Conservation (phyloP, 1,284 basidiomycete genomes). For the Neolentinus lepideus region DNA sequence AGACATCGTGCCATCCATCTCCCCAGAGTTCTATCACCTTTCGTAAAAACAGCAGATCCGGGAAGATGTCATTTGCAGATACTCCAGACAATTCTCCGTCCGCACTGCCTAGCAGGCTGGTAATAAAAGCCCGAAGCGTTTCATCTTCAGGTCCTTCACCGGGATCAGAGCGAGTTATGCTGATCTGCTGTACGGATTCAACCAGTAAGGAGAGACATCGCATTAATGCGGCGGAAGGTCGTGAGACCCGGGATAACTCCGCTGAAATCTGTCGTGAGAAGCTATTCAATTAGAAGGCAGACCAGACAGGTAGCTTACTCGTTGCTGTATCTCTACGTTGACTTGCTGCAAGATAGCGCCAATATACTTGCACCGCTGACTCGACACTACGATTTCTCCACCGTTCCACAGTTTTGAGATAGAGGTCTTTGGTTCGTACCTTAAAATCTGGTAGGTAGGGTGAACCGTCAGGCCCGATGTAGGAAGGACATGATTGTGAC, state of each 20-base stretch:
- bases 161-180: conserved; percentile 28
- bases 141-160: conserved; percentile 24
- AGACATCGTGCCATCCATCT: conserved; percentile 24
- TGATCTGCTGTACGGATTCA: conserved; percentile 44
- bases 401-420: conserved; percentile 33
- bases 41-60: conserved; percentile 47
- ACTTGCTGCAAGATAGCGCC: background rate
- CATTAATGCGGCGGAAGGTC: conserved; percentile 47
- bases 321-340: background rate
- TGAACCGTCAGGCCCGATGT: conserved; percentile 23
- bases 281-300: background rate
- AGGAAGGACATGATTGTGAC: conserved; percentile 8
- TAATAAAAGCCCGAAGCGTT: conserved; percentile 35
- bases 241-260: conserved; percentile 7
- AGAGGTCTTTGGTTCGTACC: conserved; percentile 27
- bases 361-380: conserved; percentile 17
- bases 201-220: conserved; percentile 49
- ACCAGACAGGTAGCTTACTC: background rate
- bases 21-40: conserved; percentile 33
- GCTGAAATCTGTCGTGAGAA: background rate
- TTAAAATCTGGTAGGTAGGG: conserved; percentile 4
- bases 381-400: conserved; percentile 42
- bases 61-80: conserved; percentile 10
- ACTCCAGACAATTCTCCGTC: conserved; percentile 14
- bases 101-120: conserved; percentile 22